Percentiles rank a stretch among this genome's conserved stretches.
phyloP scores from a whole-genome alignment of 2,329 filamentous ascomycete genomes.

The Fusarium euwallaceae region DNA sequence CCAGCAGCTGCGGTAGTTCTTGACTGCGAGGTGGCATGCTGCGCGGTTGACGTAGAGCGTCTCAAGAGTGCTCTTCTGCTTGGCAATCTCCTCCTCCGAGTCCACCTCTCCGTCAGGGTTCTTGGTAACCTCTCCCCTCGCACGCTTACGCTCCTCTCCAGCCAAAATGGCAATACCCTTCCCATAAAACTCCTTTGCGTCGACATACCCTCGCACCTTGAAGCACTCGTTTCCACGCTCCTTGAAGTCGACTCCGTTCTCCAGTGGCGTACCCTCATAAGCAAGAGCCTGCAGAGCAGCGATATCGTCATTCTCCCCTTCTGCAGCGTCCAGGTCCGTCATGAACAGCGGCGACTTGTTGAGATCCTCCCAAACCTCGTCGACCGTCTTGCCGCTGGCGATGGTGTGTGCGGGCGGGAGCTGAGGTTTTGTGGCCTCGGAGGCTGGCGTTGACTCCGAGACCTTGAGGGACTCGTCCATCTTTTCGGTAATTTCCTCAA shows the following conservation, averaged over 20 bases:
- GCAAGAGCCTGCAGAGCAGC: constrained; percentile 91
- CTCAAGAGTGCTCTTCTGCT: constrained; percentile 77
- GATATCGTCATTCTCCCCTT: constrained; percentile 80
- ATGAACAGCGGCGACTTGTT: constrained; percentile 88
- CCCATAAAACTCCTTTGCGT: constrained; percentile 92
- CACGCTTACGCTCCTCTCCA: constrained; percentile 70
- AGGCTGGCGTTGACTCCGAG: constrained; percentile 2
- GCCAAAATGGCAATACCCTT: constrained; percentile 84
- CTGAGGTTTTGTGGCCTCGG: constrained; percentile 54
- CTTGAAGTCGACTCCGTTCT: constrained; percentile 87
- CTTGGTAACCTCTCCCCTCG: constrained; percentile 53
- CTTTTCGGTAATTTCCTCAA: constrained; percentile 60
- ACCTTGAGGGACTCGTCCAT: constrained; percentile 53
- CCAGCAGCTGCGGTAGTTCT: constrained; percentile 89
- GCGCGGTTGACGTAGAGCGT: constrained; percentile 88
- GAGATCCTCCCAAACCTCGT: constrained; percentile 69
- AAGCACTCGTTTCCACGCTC: constrained; percentile 94
- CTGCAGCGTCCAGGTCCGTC: constrained; percentile 90
- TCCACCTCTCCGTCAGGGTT: constrained; percentile 49
- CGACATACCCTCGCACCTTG: constrained; percentile 76
- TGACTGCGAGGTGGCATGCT: constrained; percentile 87
- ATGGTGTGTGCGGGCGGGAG: constrained; percentile 61
- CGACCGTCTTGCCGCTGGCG: constrained; percentile 61
- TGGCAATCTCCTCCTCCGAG: constrained; percentile 67
- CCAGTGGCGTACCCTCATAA: constrained; percentile 90